These are phyloP conservation scores for Gymnopilus junonius DNA, from an alignment of 768 basidiomycete genomes.

Conservation along the genomic window DNA sequence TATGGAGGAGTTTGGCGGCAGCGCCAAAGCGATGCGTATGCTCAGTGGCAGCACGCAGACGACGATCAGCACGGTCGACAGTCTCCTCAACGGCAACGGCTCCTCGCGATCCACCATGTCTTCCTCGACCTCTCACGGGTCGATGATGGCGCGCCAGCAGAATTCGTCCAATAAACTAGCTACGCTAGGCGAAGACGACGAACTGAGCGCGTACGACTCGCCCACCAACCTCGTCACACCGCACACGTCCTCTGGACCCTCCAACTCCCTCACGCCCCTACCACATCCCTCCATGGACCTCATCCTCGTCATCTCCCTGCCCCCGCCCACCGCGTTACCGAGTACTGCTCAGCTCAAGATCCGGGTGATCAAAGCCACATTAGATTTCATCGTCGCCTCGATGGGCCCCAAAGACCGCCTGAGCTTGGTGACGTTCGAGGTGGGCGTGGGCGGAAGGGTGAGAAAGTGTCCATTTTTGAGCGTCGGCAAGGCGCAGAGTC, in stretches of 20 bases:
- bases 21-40: slow-evolving; percentile 77
- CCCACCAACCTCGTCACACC: slow-evolving; percentile 68
- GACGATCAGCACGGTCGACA: slow-evolving; percentile 67
- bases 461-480: slow-evolving; percentile 94
- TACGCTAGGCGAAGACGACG: slow-evolving; percentile 75
- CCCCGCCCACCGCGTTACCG: slow-evolving; percentile 69
- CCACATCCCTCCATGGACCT: slow-evolving; percentile 90
- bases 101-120: slow-evolving; percentile 73
- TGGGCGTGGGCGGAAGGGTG: slow-evolving; percentile 80
- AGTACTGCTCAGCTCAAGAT: slow-evolving; percentile 86
- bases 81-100: slow-evolving; percentile 68
- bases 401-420: slow-evolving; percentile 80
- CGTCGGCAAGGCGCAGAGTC: slow-evolving; percentile 69
- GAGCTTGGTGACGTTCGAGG: slow-evolving; percentile 91
- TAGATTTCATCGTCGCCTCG: slow-evolving; percentile 85
- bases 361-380: slow-evolving; percentile 85
- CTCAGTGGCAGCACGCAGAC: slow-evolving; percentile 77
- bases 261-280: slow-evolving; percentile 80
- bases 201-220: slow-evolving; percentile 60
- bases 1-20: slow-evolving; percentile 81
- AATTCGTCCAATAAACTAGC: slow-evolving; percentile 54
- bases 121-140: slow-evolving; percentile 75
- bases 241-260: slow-evolving; percentile 73
- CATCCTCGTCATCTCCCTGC: slow-evolving; percentile 89
- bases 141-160: slow-evolving; percentile 43